A percentile compares a stretch with the other conserved stretches of the same genome.
Conservation (phyloP, 202 grass and related monocot species). For the Schoenoplectus triqueter region DNA sequence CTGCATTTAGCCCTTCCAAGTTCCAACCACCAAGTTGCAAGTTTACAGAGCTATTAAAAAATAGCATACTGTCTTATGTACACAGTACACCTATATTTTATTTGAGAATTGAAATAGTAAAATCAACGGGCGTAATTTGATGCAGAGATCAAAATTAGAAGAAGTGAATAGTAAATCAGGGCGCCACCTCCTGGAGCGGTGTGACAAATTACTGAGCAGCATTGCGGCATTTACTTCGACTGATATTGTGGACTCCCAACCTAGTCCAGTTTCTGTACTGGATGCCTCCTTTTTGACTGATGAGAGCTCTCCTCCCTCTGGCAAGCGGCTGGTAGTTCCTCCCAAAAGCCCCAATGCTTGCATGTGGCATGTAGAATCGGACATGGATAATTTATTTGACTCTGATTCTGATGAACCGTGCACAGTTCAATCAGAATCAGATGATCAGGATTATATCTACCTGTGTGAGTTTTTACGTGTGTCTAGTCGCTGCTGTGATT, state of each 20-base stretch:
- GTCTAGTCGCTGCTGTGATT: conserved; percentile 33
- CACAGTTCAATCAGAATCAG: conserved; percentile 21
- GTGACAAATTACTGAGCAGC: conserved; percentile 75
- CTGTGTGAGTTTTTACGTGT: conserved; percentile 50
- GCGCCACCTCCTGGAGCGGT: conserved; percentile 64
- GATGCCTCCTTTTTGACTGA: conserved; percentile 64
- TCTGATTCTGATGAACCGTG: conserved; percentile 53
- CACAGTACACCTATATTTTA: background rate
- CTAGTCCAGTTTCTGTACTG: conserved; percentile 87
- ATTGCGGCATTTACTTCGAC: conserved; percentile 73
- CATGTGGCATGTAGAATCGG: conserved; percentile 4
- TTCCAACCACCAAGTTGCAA: background rate
- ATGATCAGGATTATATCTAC: conserved; percentile 54
- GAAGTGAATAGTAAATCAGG: conserved; percentile 42
- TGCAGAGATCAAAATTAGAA: conserved; percentile 46
- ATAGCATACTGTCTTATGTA: no score
- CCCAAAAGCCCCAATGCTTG: conserved; percentile 10
- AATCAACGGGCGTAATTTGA: background rate
- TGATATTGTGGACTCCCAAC: conserved; percentile 64
- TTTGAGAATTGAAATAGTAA: background rate
- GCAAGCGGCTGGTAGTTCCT: conserved; percentile 46
- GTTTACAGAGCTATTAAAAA: background rate
- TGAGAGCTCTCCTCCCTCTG: conserved; percentile 64
- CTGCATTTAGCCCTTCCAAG: no score
- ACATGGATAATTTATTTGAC: conserved; percentile 32